Base-by-base conservation (phyloP, 805 yeast genomes). In the Metschnikowia baotianmanensis region DNA sequence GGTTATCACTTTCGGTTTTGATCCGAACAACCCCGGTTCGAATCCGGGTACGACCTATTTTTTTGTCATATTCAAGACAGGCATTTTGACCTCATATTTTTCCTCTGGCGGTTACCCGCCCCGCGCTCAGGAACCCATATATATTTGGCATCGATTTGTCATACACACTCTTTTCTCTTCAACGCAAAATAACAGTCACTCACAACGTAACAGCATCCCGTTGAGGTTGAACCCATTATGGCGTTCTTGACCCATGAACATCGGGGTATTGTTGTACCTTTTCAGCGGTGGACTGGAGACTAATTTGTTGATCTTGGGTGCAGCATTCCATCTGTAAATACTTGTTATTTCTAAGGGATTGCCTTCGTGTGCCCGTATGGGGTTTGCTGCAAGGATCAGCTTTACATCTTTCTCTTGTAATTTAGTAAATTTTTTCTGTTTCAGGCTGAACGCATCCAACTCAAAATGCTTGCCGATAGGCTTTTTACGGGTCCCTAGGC, bases 1-100 rank as follows among this genome's bases (percentile, higher is more conserved):
- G 84, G 84, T 80, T 78, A 80, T 80, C 84, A 80, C 86, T 71
- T 72, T 78, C 77, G 85, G 84, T 80, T 80, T 75, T 80, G 86
- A 80, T 80, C 85, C 85, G 77, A 65, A 70, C 80, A 77, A 80
- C 85, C 83, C 84, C 84, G 78, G 85, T 80, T 80, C 85, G 85
- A 80, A 78, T 78, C 85, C 85, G 85, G 85, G 85, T 76, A 77
- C 76, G 85, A 78, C 83, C 85, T 79, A 27, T 83, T 78, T 31
- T 37, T 50, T 57, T 61, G 45, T 47, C 13, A 24, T 12, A 23
- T 10, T 26, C 12, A 35, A 10, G 5, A 4, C 4, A 5, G 13
- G 9, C 9, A n/a, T 27, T 11, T 7, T 11, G 16, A 15, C 30
- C 24, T 4, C n/a, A 26, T 12, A 12, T n/a, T 9, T 13, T 15